These are phyloP conservation scores for Diversispora eburnea DNA, from an alignment of 192 early-diverging fungal genomes.

Conservation along the genomic window DNA sequence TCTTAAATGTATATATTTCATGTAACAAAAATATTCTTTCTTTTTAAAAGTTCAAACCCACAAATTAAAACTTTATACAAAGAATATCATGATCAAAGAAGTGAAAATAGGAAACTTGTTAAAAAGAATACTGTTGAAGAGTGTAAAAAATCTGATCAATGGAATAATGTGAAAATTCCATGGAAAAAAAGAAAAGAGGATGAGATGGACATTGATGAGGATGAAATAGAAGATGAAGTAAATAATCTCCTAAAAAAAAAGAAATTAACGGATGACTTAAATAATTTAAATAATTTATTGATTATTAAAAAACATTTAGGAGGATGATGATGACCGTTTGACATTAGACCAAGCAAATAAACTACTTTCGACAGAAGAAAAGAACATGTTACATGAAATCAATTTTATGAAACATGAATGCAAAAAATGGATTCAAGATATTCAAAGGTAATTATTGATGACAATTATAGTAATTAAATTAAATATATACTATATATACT, in stretches of 20 bases:
- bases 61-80: slow-evolving; percentile 7
- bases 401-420: slow-evolving; percentile 3
- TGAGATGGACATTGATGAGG: slow-evolving; percentile 2
- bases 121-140: slow-evolving; percentile 15
- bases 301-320: neutral
- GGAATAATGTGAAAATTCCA: neutral
- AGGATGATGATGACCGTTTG: slow-evolving; percentile 10
- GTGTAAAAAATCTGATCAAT: slow-evolving; percentile 15
- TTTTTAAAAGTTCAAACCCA: neutral
- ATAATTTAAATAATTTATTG: neutral
- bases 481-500: neutral
- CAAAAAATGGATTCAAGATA: neutral
- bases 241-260: neutral
- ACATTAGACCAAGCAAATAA: slow-evolving; percentile 12
- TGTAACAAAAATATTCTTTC: neutral
- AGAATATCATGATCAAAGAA: slow-evolving; percentile 5
- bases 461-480: neutral
- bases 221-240: neutral
- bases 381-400: neutral
- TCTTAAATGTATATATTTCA: neutral
- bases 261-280: neutral
- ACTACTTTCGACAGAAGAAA: neutral
- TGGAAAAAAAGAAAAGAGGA: neutral
- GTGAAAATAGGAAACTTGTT: neutral
- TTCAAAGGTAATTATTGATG: neutral